A percentile compares a stretch with the other conserved stretches of the same genome.
phyloP scores from a whole-genome alignment of 371 early-diverging fungal species.

The Homolaphlyctis polyrhiza region DNA sequence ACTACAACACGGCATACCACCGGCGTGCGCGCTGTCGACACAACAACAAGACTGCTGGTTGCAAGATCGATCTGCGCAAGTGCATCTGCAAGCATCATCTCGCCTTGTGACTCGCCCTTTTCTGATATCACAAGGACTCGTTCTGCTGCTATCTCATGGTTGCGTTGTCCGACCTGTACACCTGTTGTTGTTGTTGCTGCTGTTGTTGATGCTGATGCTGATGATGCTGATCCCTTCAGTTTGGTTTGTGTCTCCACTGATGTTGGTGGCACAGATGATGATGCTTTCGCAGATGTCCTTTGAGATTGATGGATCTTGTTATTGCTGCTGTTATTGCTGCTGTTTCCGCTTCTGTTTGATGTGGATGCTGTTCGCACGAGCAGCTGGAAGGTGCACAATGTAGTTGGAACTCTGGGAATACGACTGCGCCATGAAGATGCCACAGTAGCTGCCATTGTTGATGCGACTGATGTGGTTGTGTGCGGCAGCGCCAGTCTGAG shows the following conservation, averaged over 20 bases:
- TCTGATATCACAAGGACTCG: constrained; percentile 11
- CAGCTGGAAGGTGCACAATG: no score
- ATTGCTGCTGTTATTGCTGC: background rate
- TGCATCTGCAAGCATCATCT: constrained; percentile 6
- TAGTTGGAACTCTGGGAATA: no score
- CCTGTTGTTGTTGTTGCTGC: background rate
- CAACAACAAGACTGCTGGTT: constrained; percentile 7
- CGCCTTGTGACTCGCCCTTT: constrained; percentile 11
- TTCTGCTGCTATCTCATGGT: background rate
- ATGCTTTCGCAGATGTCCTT: background rate
- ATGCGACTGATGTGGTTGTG: no score
- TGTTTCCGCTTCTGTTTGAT: background rate
- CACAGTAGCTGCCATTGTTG: no score
- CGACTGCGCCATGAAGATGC: no score
- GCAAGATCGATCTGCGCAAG: constrained; percentile 6
- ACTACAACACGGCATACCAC: constrained; percentile 9
- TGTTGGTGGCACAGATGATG: background rate
- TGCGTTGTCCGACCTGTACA: background rate
- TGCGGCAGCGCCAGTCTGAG: no score
- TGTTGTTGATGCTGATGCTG: background rate
- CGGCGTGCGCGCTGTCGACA: constrained; percentile 7
- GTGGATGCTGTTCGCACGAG: background rate
- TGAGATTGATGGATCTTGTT: background rate
- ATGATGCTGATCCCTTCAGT: no score
- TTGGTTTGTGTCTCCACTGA: background rate